Percentiles rank a stretch among this genome's conserved stretches.
phyloP scores from a whole-genome alignment of 306 rosid species.

The Rubus idaeus region DNA sequence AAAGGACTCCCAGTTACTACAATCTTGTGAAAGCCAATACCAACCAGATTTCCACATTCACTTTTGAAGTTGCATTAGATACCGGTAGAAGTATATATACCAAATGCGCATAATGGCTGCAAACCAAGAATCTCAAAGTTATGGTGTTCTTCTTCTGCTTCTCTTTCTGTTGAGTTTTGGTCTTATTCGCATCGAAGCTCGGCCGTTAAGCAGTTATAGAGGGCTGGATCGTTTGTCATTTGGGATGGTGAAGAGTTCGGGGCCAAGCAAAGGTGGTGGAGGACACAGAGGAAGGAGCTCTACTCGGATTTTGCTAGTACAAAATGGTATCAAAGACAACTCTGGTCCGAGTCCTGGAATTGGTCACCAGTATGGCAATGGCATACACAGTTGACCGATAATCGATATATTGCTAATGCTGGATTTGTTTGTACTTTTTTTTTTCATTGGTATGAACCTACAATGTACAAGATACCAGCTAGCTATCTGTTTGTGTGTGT shows the following conservation, averaged over 20 bases:
- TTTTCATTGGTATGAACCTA: not conserved
- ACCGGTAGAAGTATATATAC: not conserved
- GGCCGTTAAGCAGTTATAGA: slow-evolving; percentile 20
- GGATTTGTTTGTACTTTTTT: not conserved
- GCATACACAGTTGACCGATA: not conserved
- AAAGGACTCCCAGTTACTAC: not conserved
- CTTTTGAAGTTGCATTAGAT: not conserved
- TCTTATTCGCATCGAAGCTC: slow-evolving; percentile 23
- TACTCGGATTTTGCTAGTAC: not conserved
- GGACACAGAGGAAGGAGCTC: slow-evolving; percentile 26
- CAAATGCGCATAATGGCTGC: slow-evolving; percentile 21
- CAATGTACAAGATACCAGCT: not conserved
- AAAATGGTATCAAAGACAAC: slow-evolving; percentile 4
- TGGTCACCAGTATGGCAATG: slow-evolving; percentile 23
- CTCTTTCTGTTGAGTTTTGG: slow-evolving; percentile 10
- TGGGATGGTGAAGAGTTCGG: slow-evolving; percentile 41
- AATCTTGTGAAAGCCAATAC: not conserved
- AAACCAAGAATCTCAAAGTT: slow-evolving; percentile 3
- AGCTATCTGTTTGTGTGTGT: not conserved
- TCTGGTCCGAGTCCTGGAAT: slow-evolving; percentile 44
- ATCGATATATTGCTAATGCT: not conserved
- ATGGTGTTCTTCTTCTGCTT: slow-evolving; percentile 24
- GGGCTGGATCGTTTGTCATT: slow-evolving; percentile 16
- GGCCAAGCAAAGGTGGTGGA: slow-evolving; percentile 50
- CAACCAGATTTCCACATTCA: not conserved